These are phyloP conservation scores for Chaetomium sp. DNA, from an alignment of 2,329 filamentous ascomycete species.

Conservation along the genomic window DNA sequence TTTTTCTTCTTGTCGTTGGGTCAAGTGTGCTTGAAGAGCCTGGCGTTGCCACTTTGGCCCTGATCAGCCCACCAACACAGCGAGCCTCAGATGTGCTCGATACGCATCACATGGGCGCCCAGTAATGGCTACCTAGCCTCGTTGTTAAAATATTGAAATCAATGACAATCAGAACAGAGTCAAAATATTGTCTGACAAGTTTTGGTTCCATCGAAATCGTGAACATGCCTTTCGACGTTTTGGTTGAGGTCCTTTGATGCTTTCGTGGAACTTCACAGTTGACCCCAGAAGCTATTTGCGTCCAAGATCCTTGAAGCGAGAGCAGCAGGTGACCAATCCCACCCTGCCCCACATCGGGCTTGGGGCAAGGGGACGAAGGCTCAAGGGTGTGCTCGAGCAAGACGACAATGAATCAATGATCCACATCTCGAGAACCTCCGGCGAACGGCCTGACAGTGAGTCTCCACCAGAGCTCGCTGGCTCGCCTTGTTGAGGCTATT, in stretches of 20 bases:
- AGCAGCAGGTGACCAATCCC: conserved; percentile 13
- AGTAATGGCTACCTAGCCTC: no score
- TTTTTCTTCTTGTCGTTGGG: no score
- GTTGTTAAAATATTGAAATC: no score
- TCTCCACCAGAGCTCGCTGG: conserved; percentile 2
- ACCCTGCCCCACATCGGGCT: conserved; percentile 9
- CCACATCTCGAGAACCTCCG: conserved; percentile 5
- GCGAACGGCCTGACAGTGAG: not conserved
- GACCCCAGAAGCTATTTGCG: not conserved
- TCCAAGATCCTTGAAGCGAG: not conserved
- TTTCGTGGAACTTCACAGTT: not conserved
- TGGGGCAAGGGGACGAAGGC: conserved; percentile 5
- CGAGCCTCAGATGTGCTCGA: no score
- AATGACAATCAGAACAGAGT: no score
- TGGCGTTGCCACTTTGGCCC: no score
- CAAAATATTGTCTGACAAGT: not conserved
- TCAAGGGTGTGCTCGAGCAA: not conserved
- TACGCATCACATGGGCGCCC: no score
- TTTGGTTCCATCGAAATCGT: not conserved
- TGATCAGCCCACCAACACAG: no score
- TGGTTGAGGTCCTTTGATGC: not conserved
- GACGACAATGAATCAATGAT: not conserved
- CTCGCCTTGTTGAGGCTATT: not conserved
- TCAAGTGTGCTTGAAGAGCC: no score
- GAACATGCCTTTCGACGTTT: not conserved